phyloP scores from a whole-genome alignment of 768 basidiomycete genomes.

The Panaeolus papilionaceus region DNA sequence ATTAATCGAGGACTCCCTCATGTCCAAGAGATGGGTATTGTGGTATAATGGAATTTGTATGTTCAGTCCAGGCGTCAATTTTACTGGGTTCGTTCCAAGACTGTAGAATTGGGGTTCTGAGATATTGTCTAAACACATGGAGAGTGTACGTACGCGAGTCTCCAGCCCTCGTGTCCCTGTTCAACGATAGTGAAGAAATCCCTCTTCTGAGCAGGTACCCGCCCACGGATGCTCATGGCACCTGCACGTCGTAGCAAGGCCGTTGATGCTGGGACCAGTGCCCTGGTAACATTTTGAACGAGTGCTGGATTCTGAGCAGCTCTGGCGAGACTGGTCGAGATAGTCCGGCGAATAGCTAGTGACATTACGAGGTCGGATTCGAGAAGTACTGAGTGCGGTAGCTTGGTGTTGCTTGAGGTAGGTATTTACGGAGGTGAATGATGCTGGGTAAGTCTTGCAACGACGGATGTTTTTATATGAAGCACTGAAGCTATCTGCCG shows the following conservation, averaged over 20 bases:
- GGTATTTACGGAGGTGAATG: neutral
- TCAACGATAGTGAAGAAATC: conserved; percentile 55
- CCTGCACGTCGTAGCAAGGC: neutral
- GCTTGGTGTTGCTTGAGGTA: neutral
- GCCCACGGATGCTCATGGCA: neutral
- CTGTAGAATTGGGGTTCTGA: conserved; percentile 28
- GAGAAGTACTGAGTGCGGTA: neutral
- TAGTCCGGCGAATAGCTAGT: conserved; percentile 1
- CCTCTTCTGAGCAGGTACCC: conserved; percentile 24
- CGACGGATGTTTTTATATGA: neutral
- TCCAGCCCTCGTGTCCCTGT: conserved; percentile 60
- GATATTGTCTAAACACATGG: neutral
- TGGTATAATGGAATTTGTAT: conserved; percentile 53
- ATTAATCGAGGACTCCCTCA: conserved; percentile 52
- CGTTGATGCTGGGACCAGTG: neutral
- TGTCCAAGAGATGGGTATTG: conserved; percentile 49
- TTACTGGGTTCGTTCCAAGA: conserved; percentile 51
- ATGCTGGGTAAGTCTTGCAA: neutral
- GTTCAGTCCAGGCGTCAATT: conserved; percentile 52
- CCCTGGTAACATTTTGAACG: conserved; percentile 3
- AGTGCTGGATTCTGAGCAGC: conserved; percentile 3
- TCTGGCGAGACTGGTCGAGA: conserved; percentile 3
- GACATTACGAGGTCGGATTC: neutral
- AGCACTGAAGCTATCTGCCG: neutral
- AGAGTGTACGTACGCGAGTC: conserved; percentile 42